These are phyloP conservation scores for Candida maltosa DNA, from an alignment of 805 yeast genomes.

Conservation along the genomic window DNA sequence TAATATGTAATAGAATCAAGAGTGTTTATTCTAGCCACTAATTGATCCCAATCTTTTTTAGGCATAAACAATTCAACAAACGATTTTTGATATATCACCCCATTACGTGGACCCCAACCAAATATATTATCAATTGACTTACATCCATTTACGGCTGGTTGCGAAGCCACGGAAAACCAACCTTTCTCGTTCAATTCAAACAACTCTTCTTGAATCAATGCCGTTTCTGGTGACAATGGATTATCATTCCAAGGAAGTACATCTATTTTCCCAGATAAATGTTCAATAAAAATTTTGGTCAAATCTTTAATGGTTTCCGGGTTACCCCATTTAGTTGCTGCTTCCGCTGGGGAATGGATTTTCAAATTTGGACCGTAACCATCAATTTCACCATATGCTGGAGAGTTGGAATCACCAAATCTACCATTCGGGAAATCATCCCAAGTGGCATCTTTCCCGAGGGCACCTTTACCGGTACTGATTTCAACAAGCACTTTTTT, in stretches of 20 bases:
- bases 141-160: slow-evolving; percentile 86
- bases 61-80: slow-evolving; percentile 83
- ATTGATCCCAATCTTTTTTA: slow-evolving; percentile 61
- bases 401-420: slow-evolving; percentile 91
- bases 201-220: slow-evolving; percentile 86
- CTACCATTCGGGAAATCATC: slow-evolving; percentile 96
- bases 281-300: slow-evolving; percentile 63
- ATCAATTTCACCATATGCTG: slow-evolving; percentile 97
- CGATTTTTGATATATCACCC: slow-evolving; percentile 87
- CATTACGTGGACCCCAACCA: slow-evolving; percentile 97
- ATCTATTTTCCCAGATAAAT: slow-evolving; percentile 70
- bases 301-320: slow-evolving; percentile 63
- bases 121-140: slow-evolving; percentile 79
- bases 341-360: slow-evolving; percentile 58
- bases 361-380: slow-evolving; percentile 94
- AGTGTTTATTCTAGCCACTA: slow-evolving; percentile 49
- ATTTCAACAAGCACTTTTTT: slow-evolving; percentile 68
- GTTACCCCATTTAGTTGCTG: slow-evolving; percentile 75
- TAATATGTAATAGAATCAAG: slow-evolving; percentile 66
- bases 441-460: slow-evolving; percentile 93
- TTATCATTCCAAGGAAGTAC: slow-evolving; percentile 91
- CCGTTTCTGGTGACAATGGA: slow-evolving; percentile 84
- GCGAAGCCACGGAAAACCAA: slow-evolving; percentile 88
- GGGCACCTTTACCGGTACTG: slow-evolving; percentile 76
- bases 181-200: slow-evolving; percentile 72